Evolutionary conservation across 306 rosid genomes (phyloP).

Genomic region (Lathyrus aphaca): DNA sequence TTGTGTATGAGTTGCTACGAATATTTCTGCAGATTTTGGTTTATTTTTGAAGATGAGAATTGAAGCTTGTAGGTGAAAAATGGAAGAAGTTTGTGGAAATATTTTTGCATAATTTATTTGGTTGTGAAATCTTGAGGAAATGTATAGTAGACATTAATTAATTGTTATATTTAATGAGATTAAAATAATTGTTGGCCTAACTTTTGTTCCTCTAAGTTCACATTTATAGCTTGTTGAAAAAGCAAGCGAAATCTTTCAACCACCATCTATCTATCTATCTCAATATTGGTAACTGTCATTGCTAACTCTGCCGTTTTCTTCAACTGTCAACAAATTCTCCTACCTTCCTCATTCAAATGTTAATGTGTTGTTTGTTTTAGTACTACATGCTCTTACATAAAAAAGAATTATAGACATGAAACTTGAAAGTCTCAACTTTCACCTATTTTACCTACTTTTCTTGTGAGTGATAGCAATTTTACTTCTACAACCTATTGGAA

Average conservation of each 20-base stretch:
- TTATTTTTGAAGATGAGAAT: too few species aligned
- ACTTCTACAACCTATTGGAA: slow-evolving; percentile 12
- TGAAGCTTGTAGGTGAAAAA: too few species aligned
- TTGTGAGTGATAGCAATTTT: slow-evolving; percentile 29
- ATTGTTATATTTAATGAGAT: slow-evolving; percentile 45
- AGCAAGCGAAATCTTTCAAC: slow-evolving; percentile 59
- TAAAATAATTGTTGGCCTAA: slow-evolving; percentile 73
- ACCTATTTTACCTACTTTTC: slow-evolving; percentile 71
- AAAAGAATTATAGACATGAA: background rate
- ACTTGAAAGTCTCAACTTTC: slow-evolving; percentile 42
- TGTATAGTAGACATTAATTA: too few species aligned
- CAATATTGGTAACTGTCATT: slow-evolving; percentile 43
- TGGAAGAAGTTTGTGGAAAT: too few species aligned
- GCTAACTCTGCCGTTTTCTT: slow-evolving; percentile 58
- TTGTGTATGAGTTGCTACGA: too few species aligned
- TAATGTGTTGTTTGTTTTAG: slow-evolving; percentile 20
- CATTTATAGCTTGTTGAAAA: slow-evolving; percentile 58
- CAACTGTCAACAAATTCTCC: slow-evolving; percentile 41
- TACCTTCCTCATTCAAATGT: slow-evolving; percentile 28
- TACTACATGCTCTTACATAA: background rate
- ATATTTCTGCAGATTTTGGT: too few species aligned
- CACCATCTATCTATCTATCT: slow-evolving; percentile 53
- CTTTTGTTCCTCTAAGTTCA: slow-evolving; percentile 41
- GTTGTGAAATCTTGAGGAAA: too few species aligned
- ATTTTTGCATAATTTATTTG: too few species aligned